These are phyloP conservation scores for Chara braunii DNA, from an alignment of 139 green algal genomes.

Conservation along the genomic window DNA sequence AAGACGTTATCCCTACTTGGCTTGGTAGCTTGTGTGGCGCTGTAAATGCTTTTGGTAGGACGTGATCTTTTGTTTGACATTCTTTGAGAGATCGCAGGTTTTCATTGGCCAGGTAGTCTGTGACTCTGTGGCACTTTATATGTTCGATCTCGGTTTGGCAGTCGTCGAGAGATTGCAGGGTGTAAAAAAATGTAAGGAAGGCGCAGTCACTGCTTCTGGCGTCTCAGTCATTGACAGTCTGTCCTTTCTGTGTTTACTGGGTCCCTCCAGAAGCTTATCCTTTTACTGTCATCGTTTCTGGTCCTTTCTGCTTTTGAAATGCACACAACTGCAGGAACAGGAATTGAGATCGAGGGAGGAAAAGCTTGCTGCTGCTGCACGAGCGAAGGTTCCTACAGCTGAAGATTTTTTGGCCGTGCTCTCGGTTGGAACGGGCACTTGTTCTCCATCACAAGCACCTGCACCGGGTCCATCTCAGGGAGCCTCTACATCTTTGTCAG, in stretches of 20 bases:
- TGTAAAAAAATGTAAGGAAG: not conserved
- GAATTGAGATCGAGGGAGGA: not conserved
- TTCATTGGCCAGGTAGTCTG: too few relatives aligned
- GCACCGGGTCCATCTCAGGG: too few relatives aligned
- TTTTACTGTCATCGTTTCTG: not conserved
- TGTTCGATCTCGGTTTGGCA: not conserved
- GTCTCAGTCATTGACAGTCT: not conserved
- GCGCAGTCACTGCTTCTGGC: not conserved
- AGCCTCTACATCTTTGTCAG: too few relatives aligned
- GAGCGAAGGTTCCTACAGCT: not conserved
- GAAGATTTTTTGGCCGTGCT: constrained; percentile 16
- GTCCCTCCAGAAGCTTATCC: not conserved
- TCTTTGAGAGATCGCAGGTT: too few relatives aligned
- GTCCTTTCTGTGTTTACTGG: not conserved
- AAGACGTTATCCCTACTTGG: too few relatives aligned
- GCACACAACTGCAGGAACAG: not conserved
- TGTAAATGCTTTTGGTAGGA: too few relatives aligned
- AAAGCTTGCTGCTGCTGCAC: not conserved
- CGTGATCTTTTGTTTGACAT: too few relatives aligned
- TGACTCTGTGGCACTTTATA: too few relatives aligned
- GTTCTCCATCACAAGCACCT: too few relatives aligned
- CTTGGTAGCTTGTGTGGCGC: too few relatives aligned
- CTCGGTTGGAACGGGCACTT: too few relatives aligned
- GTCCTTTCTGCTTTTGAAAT: not conserved
- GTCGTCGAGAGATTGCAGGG: not conserved